Conservation (phyloP, 768 basidiomycete genomes). For the Neoboletus subvelutipes region DNA sequence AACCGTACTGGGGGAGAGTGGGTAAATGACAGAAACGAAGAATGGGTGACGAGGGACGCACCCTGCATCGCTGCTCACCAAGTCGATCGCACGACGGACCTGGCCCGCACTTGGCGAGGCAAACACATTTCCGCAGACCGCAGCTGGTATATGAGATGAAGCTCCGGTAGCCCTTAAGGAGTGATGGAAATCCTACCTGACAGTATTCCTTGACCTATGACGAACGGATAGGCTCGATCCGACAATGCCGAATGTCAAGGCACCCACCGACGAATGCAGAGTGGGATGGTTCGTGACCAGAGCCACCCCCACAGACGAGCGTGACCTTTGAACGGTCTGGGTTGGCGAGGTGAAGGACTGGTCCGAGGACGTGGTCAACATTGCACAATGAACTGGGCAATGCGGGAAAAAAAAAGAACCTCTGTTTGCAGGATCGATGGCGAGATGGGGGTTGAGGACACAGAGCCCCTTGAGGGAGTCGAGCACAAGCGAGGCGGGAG, state of each 20-base stretch:
- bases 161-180: neutral
- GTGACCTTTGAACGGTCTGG: slow-evolving; percentile 67
- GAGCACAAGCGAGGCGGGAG: slow-evolving; percentile 64
- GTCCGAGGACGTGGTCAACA: neutral
- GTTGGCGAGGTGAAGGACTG: slow-evolving; percentile 63
- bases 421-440: slow-evolving; percentile 69
- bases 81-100: slow-evolving; percentile 76
- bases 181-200: slow-evolving; percentile 45
- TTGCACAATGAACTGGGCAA: neutral
- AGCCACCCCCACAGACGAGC: slow-evolving; percentile 80
- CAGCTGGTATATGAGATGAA: slow-evolving; percentile 41
- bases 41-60: slow-evolving; percentile 28
- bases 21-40: neutral
- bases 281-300: slow-evolving; percentile 91
- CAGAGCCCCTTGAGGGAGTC: slow-evolving; percentile 78
- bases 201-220: slow-evolving; percentile 71
- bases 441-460: slow-evolving; percentile 66
- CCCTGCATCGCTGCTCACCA: slow-evolving; percentile 73
- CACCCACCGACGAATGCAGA: slow-evolving; percentile 81
- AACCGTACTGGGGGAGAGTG: slow-evolving; percentile 55
- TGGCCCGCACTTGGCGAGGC: slow-evolving; percentile 88
- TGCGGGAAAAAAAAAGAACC: slow-evolving; percentile 40
- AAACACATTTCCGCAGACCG: slow-evolving; percentile 87
- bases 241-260: neutral
- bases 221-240: neutral